Evolutionary conservation across 1,284 basidiomycete genomes (phyloP).

Genomic region (Melampsora americana): DNA sequence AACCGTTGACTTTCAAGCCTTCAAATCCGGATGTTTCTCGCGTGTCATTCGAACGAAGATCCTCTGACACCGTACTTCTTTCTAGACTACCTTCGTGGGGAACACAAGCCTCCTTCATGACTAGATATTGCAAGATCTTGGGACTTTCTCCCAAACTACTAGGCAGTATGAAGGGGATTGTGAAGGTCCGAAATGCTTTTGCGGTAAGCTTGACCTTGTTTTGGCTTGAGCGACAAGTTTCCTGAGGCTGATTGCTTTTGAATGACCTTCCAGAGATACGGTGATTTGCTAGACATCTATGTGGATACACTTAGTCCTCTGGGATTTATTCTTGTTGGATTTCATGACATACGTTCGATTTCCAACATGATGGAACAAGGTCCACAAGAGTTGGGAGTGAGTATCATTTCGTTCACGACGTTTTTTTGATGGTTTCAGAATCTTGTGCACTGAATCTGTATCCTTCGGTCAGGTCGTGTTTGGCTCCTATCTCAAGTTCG

Average conservation of each 20-base stretch:
- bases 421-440: background rate
- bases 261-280: conserved; percentile 12
- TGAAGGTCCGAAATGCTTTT: conserved; percentile 40
- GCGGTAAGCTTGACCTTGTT: conserved; percentile 3
- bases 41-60: background rate
- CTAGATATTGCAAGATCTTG: conserved; percentile 38
- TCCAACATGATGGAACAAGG: conserved; percentile 29
- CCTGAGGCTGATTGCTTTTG: background rate
- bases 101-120: background rate
- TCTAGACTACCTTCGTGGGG: conserved; percentile 3
- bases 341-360: conserved; percentile 29
- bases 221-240: background rate
- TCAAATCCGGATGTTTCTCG: background rate
- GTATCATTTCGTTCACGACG: background rate
- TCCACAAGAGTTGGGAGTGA: conserved; percentile 25
- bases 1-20: background rate
- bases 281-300: conserved; percentile 37
- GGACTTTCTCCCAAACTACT: conserved; percentile 34
- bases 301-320: conserved; percentile 41
- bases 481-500: conserved; percentile 37
- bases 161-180: conserved; percentile 44
- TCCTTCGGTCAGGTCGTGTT: conserved; percentile 23
- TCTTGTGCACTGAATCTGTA: background rate
- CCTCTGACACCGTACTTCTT: background rate
- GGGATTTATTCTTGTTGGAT: conserved; percentile 39